Evolutionary conservation across 345 rosid species (phyloP).

Genomic region (Iberis pinnata): DNA sequence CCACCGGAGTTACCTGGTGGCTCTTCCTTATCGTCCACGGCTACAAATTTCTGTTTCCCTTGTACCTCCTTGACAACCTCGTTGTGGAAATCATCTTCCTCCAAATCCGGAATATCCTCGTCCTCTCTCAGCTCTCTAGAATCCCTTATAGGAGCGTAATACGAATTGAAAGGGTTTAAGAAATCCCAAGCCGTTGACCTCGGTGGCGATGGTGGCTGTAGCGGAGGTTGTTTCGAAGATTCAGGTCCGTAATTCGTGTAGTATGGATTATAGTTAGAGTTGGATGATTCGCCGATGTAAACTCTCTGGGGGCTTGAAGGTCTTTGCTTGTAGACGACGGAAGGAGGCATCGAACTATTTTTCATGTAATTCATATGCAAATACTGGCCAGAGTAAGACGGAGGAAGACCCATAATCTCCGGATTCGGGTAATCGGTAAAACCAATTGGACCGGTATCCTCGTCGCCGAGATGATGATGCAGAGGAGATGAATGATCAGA

Average conservation of each 20-base stretch:
- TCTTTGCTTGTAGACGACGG: constrained; percentile 58
- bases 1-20: constrained; percentile 25
- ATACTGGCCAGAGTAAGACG: constrained; percentile 33
- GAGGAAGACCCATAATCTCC: constrained; percentile 27
- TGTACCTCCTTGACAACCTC: constrained; percentile 72
- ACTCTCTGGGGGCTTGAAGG: constrained; percentile 48
- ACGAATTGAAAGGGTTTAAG: constrained; percentile 61
- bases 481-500: constrained; percentile 51
- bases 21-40: constrained; percentile 21
- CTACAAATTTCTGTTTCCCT: constrained; percentile 36
- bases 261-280: constrained; percentile 34
- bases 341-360: constrained; percentile 51
- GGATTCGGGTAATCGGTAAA: constrained; percentile 27
- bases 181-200: constrained; percentile 68
- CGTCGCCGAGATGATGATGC: constrained; percentile 31
- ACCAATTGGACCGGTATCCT: constrained; percentile 21
- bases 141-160: constrained; percentile 54
- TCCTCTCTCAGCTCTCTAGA: constrained; percentile 74
- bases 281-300: constrained; percentile 57
- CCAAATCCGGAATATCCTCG: constrained; percentile 96
- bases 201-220: constrained; percentile 82
- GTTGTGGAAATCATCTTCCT: constrained; percentile 56
- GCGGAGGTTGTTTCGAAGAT: constrained; percentile 54
- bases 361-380: constrained; percentile 76
- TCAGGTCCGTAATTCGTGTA: constrained; percentile 34